phyloP scores from a whole-genome alignment of 176 grass and related monocot species.

The Oryza nivara region DNA sequence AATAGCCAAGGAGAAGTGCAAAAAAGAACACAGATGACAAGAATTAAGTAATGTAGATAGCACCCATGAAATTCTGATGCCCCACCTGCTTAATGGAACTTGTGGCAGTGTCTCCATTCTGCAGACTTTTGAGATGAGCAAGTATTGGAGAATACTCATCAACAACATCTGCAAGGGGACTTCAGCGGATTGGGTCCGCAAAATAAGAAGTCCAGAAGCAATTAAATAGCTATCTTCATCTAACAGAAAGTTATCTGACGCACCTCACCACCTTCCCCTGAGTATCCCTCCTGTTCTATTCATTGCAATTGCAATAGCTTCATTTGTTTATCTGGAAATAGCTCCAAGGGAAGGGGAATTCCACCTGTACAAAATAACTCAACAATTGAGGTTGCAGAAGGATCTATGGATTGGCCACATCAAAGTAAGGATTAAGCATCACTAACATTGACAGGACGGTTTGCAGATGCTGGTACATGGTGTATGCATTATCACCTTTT shows the following conservation, averaged over 20 bases:
- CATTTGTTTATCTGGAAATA: constrained; percentile 98
- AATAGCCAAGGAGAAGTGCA: constrained; percentile 21
- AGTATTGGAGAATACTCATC: constrained; percentile 99
- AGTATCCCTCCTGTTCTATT: constrained; percentile 47
- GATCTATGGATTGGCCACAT: constrained; percentile 1
- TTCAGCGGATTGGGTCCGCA: constrained; percentile 90
- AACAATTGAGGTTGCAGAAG: constrained; percentile 78
- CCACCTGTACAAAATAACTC: constrained; percentile 97
- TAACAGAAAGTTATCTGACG: constrained; percentile 44
- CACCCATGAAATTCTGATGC: constrained; percentile 2
- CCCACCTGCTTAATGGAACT: constrained; percentile 98
- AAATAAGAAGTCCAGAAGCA: constrained; percentile 43
- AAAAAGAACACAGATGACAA: constrained; percentile 11
- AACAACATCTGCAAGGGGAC: constrained; percentile 84
- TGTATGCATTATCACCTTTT: constrained; percentile 77
- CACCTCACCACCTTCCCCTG: constrained; percentile 73
- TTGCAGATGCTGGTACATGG: constrained; percentile 91
- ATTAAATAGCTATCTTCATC: constrained; percentile 30
- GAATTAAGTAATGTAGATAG: background rate
- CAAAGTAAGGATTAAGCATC: constrained; percentile 36
- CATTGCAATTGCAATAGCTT: constrained; percentile 98
- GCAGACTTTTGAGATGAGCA: constrained; percentile 97
- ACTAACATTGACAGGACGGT: constrained; percentile 96
- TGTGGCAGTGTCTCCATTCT: constrained; percentile 97
- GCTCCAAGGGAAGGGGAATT: constrained; percentile 83